phyloP scores from a whole-genome alignment of 768 basidiomycete genomes.

The Cystobasidium onofrii region DNA sequence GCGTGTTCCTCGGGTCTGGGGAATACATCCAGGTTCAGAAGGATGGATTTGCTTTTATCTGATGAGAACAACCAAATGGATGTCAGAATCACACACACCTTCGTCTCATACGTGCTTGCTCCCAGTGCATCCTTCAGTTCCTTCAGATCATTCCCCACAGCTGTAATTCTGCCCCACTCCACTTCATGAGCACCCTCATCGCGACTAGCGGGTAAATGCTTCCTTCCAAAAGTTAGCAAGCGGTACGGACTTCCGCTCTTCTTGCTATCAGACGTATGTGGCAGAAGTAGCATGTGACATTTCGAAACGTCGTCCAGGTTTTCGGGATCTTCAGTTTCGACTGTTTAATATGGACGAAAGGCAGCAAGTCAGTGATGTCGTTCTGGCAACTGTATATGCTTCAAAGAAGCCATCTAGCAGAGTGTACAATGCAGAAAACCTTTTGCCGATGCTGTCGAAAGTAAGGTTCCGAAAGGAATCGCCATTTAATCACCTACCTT shows the following conservation, averaged over 20 bases:
- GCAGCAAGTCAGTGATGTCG: background rate
- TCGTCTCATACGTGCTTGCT: constrained; percentile 56
- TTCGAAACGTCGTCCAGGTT: constrained; percentile 56
- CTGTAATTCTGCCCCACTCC: constrained; percentile 49
- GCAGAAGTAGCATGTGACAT: constrained; percentile 58
- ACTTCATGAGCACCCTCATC: constrained; percentile 48
- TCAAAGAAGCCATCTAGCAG: too few species aligned
- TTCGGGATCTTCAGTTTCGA: constrained; percentile 51
- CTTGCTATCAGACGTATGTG: constrained; percentile 49
- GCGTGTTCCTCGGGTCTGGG: constrained; percentile 42
- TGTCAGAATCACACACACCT: constrained; percentile 49
- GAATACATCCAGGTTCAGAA: background rate
- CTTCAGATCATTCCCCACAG: constrained; percentile 53
- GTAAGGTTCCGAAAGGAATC: background rate
- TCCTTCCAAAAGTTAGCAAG: constrained; percentile 56
- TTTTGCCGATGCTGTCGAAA: too few species aligned
- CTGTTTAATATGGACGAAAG: background rate
- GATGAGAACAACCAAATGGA: background rate
- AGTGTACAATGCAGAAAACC: too few species aligned
- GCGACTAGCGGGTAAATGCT: constrained; percentile 52
- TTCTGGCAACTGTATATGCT: too few species aligned
- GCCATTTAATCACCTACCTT: constrained; percentile 40
- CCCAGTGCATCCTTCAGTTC: constrained; percentile 52
- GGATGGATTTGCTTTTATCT: too few species aligned
- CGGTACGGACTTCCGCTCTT: constrained; percentile 47